A percentile compares a stretch with the other conserved stretches of the same genome.
Conservation (phyloP, 1,139 yeast genomes). For the Yamadazyma sp. region DNA sequence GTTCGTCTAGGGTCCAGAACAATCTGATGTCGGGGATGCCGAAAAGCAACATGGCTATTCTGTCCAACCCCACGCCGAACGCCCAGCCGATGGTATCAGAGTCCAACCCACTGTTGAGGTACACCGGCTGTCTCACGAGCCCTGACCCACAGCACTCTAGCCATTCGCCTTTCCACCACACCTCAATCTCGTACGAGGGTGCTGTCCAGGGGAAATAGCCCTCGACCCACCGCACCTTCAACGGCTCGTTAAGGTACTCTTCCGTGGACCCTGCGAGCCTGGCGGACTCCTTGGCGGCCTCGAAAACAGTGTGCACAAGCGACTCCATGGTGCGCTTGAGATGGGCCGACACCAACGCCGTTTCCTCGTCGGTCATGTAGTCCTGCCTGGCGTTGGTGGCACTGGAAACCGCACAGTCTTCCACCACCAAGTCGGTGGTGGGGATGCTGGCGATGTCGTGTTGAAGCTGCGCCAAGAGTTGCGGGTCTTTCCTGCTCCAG, state of each 20-base stretch:
- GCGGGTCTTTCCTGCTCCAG: slow-evolving; percentile 59
- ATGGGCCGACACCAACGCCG: slow-evolving; percentile 69
- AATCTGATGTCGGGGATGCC: slow-evolving; percentile 94
- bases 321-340: slow-evolving; percentile 83
- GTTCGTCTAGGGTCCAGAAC: slow-evolving; percentile 84
- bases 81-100: slow-evolving; percentile 87
- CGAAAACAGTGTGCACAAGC: slow-evolving; percentile 80
- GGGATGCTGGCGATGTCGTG: slow-evolving; percentile 69
- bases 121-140: slow-evolving; percentile 75
- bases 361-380: slow-evolving; percentile 69
- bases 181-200: slow-evolving; percentile 98
- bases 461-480: slow-evolving; percentile 44
- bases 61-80: slow-evolving; percentile 92
- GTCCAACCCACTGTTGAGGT: slow-evolving; percentile 67
- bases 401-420: slow-evolving; percentile 59
- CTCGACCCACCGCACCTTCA: slow-evolving; percentile 91
- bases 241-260: slow-evolving; percentile 67
- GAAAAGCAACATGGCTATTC: slow-evolving; percentile 93
- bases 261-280: slow-evolving; percentile 62
- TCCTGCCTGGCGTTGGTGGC: slow-evolving; percentile 76
- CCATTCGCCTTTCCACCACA: slow-evolving; percentile 99
- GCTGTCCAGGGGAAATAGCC: slow-evolving; percentile 98
- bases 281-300: slow-evolving; percentile 69
- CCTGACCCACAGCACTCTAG: slow-evolving; percentile 98
- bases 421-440: slow-evolving; percentile 66